Evolutionary conservation across 805 yeast species (phyloP).

Genomic region (Saturnispora gosingensis): DNA sequence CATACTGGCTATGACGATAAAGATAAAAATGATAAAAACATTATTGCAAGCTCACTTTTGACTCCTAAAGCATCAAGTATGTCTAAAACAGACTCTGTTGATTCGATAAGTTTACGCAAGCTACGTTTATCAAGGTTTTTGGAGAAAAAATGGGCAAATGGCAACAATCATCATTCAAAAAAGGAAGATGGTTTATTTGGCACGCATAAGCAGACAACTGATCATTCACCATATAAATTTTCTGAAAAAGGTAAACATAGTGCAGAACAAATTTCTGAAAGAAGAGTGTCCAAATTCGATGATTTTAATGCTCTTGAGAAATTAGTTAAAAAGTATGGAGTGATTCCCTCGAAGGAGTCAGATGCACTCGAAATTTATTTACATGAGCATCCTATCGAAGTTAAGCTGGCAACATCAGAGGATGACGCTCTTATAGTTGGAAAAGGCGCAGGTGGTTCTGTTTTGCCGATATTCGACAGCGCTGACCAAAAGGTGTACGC

Average conservation of each 20-base stretch:
- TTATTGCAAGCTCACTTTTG: not conserved
- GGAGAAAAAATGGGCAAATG: slow-evolving; percentile 10
- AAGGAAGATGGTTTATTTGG: not conserved
- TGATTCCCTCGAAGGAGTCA: slow-evolving; percentile 10
- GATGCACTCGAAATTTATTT: slow-evolving; percentile 6
- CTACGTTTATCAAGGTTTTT: slow-evolving; percentile 12
- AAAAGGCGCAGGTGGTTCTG: slow-evolving; percentile 93
- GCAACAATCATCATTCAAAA: not conserved
- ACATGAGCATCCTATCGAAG: not conserved
- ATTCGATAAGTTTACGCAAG: slow-evolving; percentile 11
- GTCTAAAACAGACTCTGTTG: slow-evolving; percentile 10
- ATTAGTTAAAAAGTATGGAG: slow-evolving; percentile 13
- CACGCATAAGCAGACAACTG: not conserved
- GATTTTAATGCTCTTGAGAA: slow-evolving; percentile 10
- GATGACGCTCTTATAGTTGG: slow-evolving; percentile 34
- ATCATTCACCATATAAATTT: not conserved
- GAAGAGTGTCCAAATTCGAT: slow-evolving; percentile 6
- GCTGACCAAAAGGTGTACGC: slow-evolving; percentile 61
- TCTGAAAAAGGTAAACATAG: not conserved
- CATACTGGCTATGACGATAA: not conserved
- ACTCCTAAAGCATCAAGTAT: not conserved
- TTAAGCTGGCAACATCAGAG: slow-evolving; percentile 6
- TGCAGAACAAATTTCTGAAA: not conserved
- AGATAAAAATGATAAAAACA: not conserved
- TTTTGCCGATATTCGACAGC: slow-evolving; percentile 56